Base-by-base conservation (phyloP, 768 basidiomycete species). In the Lactarius trivialis region DNA sequence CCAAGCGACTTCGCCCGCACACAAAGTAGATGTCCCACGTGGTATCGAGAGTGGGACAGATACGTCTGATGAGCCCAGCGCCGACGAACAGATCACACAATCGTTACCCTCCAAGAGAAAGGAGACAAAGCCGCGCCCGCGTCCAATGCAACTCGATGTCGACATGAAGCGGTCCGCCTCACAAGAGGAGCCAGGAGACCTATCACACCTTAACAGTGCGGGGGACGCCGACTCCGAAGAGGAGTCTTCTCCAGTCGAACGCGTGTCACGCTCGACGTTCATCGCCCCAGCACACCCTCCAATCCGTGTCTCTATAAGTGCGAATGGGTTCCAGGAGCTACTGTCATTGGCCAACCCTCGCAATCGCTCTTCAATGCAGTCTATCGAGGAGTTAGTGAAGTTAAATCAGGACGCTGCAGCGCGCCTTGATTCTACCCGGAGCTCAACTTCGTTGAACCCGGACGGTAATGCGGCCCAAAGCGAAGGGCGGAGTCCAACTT, bases 251-350 rank as follows among this genome's bases (percentile, higher is more conserved):
- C 82, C 85, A 0, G 82, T 89, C 33, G 83, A 89, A 70, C 81
- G 79, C 48, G 84, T 81, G 12, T 85, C 86, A 8, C 82, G 81
- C 68, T 78, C 88, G 7, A 91, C 91, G 21, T 89, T 88, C 71
- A 90, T 92, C 54, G 89, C 91, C 0, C 93, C 93, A 41, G 89
- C 91, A 3, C 77, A 94, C 32, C 93, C 93, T 3, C 91, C 91
- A 0, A 93, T 96, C 69, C 85, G 91, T n/a, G 88, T 96, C 72
- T 95, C 93, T 17, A 81, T 96, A 76, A 88, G 84, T 61, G 82
- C 85, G 51, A 77, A 84, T 0, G 93, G 96, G 71, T 94, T 98
- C 69, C 83, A 85, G 0, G 88, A 89, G 61, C 73, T 90, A 19
- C 79, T 90, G 55, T 82, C 74, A 67, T 81, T 82, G 34, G 82